Conservation (phyloP, 768 basidiomycete species). For the Tylopilus sp. region DNA sequence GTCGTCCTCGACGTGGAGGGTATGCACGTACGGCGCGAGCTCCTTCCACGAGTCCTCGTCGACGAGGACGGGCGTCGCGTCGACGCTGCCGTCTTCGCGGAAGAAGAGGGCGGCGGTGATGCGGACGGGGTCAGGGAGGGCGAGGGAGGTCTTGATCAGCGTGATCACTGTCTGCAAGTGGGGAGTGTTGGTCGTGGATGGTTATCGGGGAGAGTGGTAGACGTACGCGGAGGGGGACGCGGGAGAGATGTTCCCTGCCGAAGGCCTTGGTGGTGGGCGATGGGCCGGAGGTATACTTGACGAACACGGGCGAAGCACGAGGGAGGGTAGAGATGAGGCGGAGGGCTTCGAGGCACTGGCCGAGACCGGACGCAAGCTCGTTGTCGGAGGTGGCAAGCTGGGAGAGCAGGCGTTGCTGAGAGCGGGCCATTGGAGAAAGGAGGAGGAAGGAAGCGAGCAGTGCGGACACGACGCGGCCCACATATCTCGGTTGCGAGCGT, state of each 20-base stretch:
- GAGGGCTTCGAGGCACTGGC: constrained; percentile 33
- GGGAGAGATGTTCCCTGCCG: constrained; percentile 30
- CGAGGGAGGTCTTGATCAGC: constrained; percentile 18
- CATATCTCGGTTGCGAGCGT: constrained; percentile 1
- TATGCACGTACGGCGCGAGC: constrained; percentile 30
- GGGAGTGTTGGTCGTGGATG: not conserved
- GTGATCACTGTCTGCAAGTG: constrained; percentile 25
- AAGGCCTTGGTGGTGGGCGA: constrained; percentile 26
- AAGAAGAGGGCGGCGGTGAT: constrained; percentile 26
- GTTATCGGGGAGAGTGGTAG: too few relatives aligned
- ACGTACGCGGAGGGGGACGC: constrained; percentile 32
- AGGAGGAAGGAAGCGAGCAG: not conserved
- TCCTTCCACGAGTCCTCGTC: constrained; percentile 34
- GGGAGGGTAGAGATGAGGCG: constrained; percentile 30
- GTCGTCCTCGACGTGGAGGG: constrained; percentile 29
- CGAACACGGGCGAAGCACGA: constrained; percentile 25
- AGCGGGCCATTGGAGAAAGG: constrained; percentile 21
- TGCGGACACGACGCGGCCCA: constrained; percentile 1
- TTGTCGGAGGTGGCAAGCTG: constrained; percentile 32
- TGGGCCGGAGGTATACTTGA: constrained; percentile 18
- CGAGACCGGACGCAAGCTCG: constrained; percentile 31
- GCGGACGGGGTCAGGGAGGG: constrained; percentile 18
- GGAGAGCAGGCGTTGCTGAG: constrained; percentile 29
- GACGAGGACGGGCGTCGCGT: constrained; percentile 15
- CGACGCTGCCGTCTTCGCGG: constrained; percentile 29